phyloP scores from a whole-genome alignment of 2,329 filamentous ascomycete species.

The Hypoxylon sp. region DNA sequence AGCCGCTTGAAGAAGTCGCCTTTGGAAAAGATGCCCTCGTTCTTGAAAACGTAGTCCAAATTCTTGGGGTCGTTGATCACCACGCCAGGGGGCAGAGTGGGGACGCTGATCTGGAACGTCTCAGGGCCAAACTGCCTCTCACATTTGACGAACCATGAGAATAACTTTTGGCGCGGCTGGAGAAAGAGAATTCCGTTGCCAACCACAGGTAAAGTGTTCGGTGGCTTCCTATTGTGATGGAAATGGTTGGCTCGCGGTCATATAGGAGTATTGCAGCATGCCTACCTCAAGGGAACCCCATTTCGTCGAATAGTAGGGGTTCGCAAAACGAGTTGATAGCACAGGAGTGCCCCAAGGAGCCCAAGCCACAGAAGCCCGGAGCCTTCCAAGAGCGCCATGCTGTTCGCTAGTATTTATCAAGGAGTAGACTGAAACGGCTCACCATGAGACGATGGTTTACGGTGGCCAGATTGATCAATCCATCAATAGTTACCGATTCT shows the following conservation, averaged over 20 bases:
- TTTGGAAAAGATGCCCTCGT: constrained; percentile 73
- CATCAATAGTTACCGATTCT: not conserved
- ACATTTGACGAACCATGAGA: constrained; percentile 73
- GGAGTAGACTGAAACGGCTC: not conserved
- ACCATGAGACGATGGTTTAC: not conserved
- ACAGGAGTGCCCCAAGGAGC: constrained; percentile 41
- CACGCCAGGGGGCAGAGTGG: constrained; percentile 73
- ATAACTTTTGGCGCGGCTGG: constrained; percentile 71
- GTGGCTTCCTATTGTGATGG: constrained; percentile 59
- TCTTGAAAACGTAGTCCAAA: constrained; percentile 73
- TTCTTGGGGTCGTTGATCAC: constrained; percentile 74
- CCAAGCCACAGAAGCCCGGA: constrained; percentile 41
- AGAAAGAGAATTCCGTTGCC: constrained; percentile 75
- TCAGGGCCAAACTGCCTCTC: constrained; percentile 70
- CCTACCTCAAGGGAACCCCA: constrained; percentile 55
- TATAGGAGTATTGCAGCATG: constrained; percentile 1
- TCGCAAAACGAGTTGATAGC: constrained; percentile 48
- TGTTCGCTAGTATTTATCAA: not conserved
- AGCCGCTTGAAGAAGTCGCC: constrained; percentile 73
- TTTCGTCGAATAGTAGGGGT: constrained; percentile 50
- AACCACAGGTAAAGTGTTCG: constrained; percentile 67
- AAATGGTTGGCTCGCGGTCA: constrained; percentile 2
- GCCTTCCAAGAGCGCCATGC: constrained; percentile 46
- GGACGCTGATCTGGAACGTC: constrained; percentile 74
- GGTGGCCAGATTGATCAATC: not conserved